These are phyloP conservation scores for Macrolepiota dolichaula DNA, from an alignment of 768 basidiomycete genomes.

Conservation along the genomic window DNA sequence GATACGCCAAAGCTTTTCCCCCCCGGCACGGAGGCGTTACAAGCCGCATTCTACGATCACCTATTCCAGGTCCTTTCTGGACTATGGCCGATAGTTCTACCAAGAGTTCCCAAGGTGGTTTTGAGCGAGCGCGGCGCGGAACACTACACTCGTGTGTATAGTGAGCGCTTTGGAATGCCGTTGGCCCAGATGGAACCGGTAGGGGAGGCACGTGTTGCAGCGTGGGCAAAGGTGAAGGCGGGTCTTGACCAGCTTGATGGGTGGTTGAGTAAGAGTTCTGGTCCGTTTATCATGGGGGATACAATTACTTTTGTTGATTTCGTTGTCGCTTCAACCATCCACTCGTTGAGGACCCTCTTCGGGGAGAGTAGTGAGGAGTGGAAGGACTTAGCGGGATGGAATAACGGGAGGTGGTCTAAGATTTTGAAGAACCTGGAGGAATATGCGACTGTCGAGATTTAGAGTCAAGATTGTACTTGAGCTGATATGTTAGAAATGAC, in stretches of 20 bases:
- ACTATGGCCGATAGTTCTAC: neutral
- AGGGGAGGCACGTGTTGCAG: slow-evolving; percentile 16
- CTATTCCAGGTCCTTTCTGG: neutral
- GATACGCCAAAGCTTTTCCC: slow-evolving; percentile 30
- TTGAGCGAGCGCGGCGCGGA: neutral
- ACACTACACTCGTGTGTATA: neutral
- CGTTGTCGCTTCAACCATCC: slow-evolving; percentile 22
- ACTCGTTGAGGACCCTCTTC: slow-evolving; percentile 24
- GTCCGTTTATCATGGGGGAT: slow-evolving; percentile 29
- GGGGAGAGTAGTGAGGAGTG: slow-evolving; percentile 33
- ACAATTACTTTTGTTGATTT: slow-evolving; percentile 33
- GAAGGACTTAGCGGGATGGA: slow-evolving; percentile 27
- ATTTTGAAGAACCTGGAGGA: slow-evolving; percentile 21
- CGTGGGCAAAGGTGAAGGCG: slow-evolving; percentile 21
- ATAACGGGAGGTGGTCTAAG: slow-evolving; percentile 29
- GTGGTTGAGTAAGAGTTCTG: slow-evolving; percentile 21
- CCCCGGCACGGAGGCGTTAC: slow-evolving; percentile 25
- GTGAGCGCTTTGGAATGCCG: neutral
- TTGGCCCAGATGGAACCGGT: neutral
- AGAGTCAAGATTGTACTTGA: neutral
- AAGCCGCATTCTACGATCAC: slow-evolving; percentile 24
- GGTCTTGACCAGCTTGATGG: slow-evolving; percentile 17
- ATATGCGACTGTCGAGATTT: slow-evolving; percentile 15
- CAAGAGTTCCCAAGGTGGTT: neutral
- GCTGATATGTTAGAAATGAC: too few relatives aligned